A percentile compares a stretch with the other conserved stretches of the same genome.
Conservation (phyloP, 2,329 filamentous ascomycete genomes). For the Pseudogymnoascus sp. region DNA sequence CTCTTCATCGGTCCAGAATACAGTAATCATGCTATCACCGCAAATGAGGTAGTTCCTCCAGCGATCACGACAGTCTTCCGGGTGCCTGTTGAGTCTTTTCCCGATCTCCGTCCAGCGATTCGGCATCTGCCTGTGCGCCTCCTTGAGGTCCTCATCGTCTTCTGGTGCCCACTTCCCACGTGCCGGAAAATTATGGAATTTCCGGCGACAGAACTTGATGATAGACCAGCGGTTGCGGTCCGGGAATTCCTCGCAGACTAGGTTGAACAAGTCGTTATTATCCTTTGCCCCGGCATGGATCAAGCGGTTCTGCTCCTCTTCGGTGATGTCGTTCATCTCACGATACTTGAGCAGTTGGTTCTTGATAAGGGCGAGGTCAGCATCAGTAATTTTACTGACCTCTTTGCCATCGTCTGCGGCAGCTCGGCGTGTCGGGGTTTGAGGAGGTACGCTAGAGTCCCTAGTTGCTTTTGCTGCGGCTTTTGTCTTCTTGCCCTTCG, state of each 20-base stretch:
- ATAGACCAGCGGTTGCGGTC: conserved; percentile 45
- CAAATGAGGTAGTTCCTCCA: conserved; percentile 61
- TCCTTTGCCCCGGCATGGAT: conserved; percentile 28
- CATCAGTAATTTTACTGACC: background rate
- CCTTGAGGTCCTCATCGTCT: conserved; percentile 46
- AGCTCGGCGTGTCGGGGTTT: background rate
- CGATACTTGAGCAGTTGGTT: conserved; percentile 35
- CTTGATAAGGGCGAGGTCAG: conserved; percentile 11
- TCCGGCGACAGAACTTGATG: conserved; percentile 48
- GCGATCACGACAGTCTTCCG: conserved; percentile 59
- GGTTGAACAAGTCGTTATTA: conserved; percentile 41
- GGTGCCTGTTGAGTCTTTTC: conserved; percentile 52
- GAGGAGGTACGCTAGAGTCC: background rate
- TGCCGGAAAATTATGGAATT: conserved; percentile 57
- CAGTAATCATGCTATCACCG: conserved; percentile 41
- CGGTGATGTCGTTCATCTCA: conserved; percentile 34
- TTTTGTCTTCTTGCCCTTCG: background rate
- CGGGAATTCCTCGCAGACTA: conserved; percentile 40
- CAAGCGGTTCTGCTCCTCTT: conserved; percentile 40
- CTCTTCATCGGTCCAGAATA: conserved; percentile 53
- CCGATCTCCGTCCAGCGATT: conserved; percentile 53
- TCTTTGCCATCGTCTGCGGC: background rate
- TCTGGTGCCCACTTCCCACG: conserved; percentile 51
- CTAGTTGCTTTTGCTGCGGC: background rate
- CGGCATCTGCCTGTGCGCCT: conserved; percentile 33